Conservation (phyloP, 2,329 filamentous ascomycete species). For the Knufia fluminis region DNA sequence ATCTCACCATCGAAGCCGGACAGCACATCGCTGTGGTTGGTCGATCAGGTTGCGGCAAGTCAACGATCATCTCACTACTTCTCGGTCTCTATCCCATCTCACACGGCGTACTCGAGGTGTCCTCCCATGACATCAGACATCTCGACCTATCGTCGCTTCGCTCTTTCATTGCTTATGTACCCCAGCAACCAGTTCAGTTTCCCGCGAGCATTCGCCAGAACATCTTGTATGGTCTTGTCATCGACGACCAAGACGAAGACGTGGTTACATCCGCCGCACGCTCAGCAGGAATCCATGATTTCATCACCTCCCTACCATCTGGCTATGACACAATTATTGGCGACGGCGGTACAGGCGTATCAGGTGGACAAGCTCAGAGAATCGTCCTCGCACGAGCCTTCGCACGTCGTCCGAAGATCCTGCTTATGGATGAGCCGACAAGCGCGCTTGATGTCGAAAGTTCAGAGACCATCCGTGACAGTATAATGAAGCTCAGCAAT, state of each 20-base stretch:
- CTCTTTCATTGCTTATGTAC: constrained; percentile 50
- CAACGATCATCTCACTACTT: constrained; percentile 78
- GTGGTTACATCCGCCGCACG: constrained; percentile 39
- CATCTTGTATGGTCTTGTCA: constrained; percentile 65
- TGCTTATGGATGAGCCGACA: constrained; percentile 83
- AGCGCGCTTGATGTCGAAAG: constrained; percentile 65
- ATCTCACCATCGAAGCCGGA: constrained; percentile 31
- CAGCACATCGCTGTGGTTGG: constrained; percentile 62
- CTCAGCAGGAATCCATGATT: constrained; percentile 60
- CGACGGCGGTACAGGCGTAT: constrained; percentile 63
- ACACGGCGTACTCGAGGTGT: constrained; percentile 58
- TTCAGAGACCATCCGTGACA: constrained; percentile 54
- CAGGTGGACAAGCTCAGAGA: constrained; percentile 74
- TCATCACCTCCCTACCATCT: constrained; percentile 60
- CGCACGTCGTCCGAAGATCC: constrained; percentile 57
- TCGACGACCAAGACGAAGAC: constrained; percentile 34
- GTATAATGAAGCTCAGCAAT: constrained; percentile 44
- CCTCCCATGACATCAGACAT: constrained; percentile 44
- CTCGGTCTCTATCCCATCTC: constrained; percentile 89
- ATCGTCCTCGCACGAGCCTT: constrained; percentile 74
- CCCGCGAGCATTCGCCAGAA: constrained; percentile 35
- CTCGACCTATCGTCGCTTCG: constrained; percentile 54
- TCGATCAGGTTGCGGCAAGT: constrained; percentile 88
- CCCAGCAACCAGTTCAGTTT: constrained; percentile 56
- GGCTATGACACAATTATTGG: constrained; percentile 68